Evolutionary conservation across 1,284 basidiomycete genomes (phyloP).

Genomic region (Mycena citricolor): DNA sequence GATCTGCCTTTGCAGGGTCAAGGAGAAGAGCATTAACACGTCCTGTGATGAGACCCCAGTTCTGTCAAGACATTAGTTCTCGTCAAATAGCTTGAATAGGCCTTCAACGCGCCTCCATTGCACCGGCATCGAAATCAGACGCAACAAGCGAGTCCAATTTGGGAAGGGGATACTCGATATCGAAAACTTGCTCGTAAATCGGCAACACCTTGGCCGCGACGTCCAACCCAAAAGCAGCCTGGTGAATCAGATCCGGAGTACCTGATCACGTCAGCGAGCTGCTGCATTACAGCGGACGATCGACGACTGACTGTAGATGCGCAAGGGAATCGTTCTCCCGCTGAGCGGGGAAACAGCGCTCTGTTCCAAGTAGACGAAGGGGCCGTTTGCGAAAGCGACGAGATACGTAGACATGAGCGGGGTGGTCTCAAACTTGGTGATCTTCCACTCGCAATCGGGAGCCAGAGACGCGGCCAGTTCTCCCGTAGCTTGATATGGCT

Average conservation of each 20-base stretch:
- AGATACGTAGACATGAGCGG: conserved; percentile 80
- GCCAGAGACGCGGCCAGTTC: not conserved
- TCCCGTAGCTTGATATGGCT: conserved; percentile 27
- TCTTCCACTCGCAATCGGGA: conserved; percentile 54
- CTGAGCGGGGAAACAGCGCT: conserved; percentile 67
- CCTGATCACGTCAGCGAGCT: conserved; percentile 34
- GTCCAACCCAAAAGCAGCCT: conserved; percentile 66
- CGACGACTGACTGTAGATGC: conserved; percentile 56
- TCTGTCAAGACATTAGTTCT: too few relatives aligned
- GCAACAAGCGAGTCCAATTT: conserved; percentile 75
- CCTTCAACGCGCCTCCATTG: too few relatives aligned
- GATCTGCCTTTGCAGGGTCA: not conserved
- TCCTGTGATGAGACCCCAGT: conserved; percentile 28
- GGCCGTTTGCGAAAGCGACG: conserved; percentile 78
- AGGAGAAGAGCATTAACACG: not conserved
- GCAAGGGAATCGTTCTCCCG: conserved; percentile 66
- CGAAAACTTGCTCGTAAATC: conserved; percentile 78
- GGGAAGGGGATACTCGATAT: conserved; percentile 78
- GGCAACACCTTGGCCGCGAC: conserved; percentile 74
- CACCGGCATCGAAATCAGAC: too few relatives aligned
- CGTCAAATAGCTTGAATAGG: too few relatives aligned
- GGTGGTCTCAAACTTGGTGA: conserved; percentile 59
- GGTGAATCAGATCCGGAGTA: conserved; percentile 68
- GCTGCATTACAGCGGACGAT: not conserved
- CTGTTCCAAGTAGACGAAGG: conserved; percentile 62